Percentiles rank a stretch among this genome's conserved stretches.
Evolutionary conservation across 805 yeast genomes (phyloP).

Genomic region (Vanderwaltozyma verrucispora): DNA sequence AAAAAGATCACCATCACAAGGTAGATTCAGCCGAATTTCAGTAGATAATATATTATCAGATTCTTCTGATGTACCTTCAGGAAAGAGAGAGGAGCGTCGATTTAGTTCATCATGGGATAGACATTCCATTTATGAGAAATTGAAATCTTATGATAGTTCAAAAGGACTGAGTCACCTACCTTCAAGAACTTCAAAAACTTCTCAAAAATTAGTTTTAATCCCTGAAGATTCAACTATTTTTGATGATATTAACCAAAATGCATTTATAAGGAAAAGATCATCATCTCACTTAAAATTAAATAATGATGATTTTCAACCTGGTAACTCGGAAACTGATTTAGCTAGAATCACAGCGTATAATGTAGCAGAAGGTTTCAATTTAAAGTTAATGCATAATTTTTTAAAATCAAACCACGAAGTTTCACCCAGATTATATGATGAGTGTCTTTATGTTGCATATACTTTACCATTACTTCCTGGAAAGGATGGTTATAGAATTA

Average conservation of each 20-base stretch:
- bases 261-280: background rate
- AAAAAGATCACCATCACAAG: conserved; percentile 1
- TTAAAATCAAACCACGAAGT: conserved; percentile 66
- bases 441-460: conserved; percentile 86
- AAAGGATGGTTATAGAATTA: conserved; percentile 61
- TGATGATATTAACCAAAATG: background rate
- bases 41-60: conserved; percentile 70
- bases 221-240: conserved; percentile 39
- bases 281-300: background rate
- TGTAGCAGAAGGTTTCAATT: conserved; percentile 71
- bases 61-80: conserved; percentile 83
- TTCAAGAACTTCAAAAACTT: conserved; percentile 74
- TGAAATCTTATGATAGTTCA: conserved; percentile 9
- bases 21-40: conserved; percentile 64
- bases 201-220: conserved; percentile 77
- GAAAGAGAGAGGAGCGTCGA: conserved; percentile 35
- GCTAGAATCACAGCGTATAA: conserved; percentile 89
- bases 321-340: conserved; percentile 31
- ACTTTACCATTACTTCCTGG: conserved; percentile 83
- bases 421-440: conserved; percentile 80
- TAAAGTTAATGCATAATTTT: conserved; percentile 53
- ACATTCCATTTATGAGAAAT: conserved; percentile 6
- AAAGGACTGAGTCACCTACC: conserved; percentile 24
- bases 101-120: conserved; percentile 29
- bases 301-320: background rate